Conservation (phyloP, 352 stramenopile genomes). For the Pseudoperonospora humuli region DNA sequence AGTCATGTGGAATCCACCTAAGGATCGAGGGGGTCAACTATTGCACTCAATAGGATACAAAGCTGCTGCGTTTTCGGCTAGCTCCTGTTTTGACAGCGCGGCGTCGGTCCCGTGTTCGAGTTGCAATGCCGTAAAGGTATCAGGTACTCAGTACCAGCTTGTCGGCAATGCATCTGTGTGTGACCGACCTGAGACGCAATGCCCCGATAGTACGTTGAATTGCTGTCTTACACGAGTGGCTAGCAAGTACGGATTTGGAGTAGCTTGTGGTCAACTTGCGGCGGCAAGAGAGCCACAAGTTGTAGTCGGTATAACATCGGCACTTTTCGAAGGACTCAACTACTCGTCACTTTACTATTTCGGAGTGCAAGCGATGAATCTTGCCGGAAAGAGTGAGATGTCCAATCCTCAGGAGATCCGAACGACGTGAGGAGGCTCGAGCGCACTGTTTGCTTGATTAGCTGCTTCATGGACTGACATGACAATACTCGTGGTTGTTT, state of each 20-base stretch:
- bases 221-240: conserved; percentile 36
- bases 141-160: conserved; percentile 22
- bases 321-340: conserved; percentile 32
- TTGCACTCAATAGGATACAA: conserved; percentile 42
- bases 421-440: conserved; percentile 27
- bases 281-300: conserved; percentile 6
- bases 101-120: conserved; percentile 11
- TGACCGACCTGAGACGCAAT: conserved; percentile 12
- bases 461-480: background rate
- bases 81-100: conserved; percentile 22
- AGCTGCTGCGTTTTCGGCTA: conserved; percentile 23
- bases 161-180: conserved; percentile 10
- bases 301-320: conserved; percentile 29
- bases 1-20: conserved; percentile 38
- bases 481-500: background rate
- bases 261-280: conserved; percentile 21
- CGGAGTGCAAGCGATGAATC: conserved; percentile 40
- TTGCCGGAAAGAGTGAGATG: conserved; percentile 23
- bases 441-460: background rate
- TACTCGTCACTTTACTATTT: conserved; percentile 48
- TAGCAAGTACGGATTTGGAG: conserved; percentile 8
- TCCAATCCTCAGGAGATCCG: conserved; percentile 25
- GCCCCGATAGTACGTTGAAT: conserved; percentile 26
- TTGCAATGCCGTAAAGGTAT: conserved; percentile 27
- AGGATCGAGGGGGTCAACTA: conserved; percentile 26